A percentile compares a stretch with the other conserved stretches of the same genome.
phyloP scores from a whole-genome alignment of 2,329 filamentous ascomycete species.

The Huntiella savannae region DNA sequence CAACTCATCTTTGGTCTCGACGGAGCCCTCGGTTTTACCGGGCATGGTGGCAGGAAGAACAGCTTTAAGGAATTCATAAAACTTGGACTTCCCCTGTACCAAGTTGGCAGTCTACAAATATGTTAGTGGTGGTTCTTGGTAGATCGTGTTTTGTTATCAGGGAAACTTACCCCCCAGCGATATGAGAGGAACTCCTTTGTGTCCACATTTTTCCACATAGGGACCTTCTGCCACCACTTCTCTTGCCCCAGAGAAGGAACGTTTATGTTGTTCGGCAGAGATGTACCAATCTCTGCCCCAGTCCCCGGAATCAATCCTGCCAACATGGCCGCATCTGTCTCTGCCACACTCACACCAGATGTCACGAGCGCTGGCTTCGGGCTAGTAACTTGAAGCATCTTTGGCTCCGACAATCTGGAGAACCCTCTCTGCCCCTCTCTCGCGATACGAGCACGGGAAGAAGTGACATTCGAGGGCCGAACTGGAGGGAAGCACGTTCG shows the following conservation, averaged over 20 bases:
- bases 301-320: no score
- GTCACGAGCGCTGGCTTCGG: background rate
- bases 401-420: background rate
- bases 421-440: background rate
- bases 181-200: slow-evolving; percentile 31
- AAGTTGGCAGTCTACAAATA: slow-evolving; percentile 26
- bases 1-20: slow-evolving; percentile 26
- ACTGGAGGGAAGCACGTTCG: no score
- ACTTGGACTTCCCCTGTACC: slow-evolving; percentile 26
- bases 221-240: slow-evolving; percentile 32
- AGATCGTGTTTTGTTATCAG: background rate
- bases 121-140: no score
- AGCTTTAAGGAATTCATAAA: slow-evolving; percentile 28
- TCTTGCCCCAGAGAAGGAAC: slow-evolving; percentile 12
- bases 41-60: slow-evolving; percentile 33
- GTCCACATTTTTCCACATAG: slow-evolving; percentile 29
- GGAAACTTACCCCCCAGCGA: slow-evolving; percentile 31
- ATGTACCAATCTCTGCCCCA: no score
- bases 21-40: slow-evolving; percentile 14
- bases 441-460: no score
- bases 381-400: background rate
- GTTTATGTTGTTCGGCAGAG: no score
- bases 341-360: background rate
- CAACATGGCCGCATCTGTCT: no score
- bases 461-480: no score